Conservation (phyloP, 2,329 filamentous ascomycete genomes). For the Botrytis tulipae region DNA sequence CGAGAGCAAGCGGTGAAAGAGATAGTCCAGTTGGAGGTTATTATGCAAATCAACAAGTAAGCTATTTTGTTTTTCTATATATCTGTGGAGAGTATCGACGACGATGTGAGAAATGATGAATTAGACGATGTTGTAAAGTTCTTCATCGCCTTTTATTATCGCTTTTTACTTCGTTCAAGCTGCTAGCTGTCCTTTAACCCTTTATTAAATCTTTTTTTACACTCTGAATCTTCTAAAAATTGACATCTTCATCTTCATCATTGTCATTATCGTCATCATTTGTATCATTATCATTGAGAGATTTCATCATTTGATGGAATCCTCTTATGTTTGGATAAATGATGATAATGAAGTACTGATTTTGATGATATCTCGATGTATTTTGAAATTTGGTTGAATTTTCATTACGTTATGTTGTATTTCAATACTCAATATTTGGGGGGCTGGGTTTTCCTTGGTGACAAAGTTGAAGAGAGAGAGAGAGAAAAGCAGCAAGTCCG, state of each 20-base stretch:
- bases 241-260: neutral
- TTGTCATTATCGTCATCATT: neutral
- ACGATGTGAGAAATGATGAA: neutral
- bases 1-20: slow-evolving; percentile 62
- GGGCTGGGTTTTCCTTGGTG: slow-evolving; percentile 22
- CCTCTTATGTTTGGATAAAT: neutral
- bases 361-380: neutral
- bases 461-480: slow-evolving; percentile 18
- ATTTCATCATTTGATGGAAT: neutral
- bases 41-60: slow-evolving; percentile 15
- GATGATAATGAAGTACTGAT: neutral
- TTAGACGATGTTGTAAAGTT: slow-evolving; percentile 19
- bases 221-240: neutral
- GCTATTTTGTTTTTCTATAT: neutral
- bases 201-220: neutral
- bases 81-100: neutral
- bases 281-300: neutral
- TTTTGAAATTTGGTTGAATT: neutral
- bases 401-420: slow-evolving; percentile 21
- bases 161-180: neutral
- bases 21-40: slow-evolving; percentile 55
- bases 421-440: slow-evolving; percentile 18
- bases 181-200: neutral
- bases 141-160: slow-evolving; percentile 15
- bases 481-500: slow-evolving; percentile 27